These are phyloP conservation scores for Silene uniflora DNA, from an alignment of 148 eudicot genomes.

Conservation along the genomic window DNA sequence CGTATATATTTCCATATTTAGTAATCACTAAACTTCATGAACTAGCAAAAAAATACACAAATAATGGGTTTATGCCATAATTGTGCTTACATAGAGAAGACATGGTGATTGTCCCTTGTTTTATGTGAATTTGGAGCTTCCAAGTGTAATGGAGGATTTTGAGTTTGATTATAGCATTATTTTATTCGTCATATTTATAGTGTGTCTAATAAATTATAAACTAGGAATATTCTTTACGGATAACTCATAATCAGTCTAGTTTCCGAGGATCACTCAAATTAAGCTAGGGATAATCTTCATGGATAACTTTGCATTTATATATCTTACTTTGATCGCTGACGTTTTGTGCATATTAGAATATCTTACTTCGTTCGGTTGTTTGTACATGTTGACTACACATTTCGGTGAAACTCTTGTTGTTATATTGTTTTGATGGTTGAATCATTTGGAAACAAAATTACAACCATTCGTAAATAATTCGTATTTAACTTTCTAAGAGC, in stretches of 20 bases:
- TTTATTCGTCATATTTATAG: background rate
- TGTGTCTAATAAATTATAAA: background rate
- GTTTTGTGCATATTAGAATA: too few relatives aligned
- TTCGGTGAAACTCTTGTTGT: too few relatives aligned
- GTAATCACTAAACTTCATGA: background rate
- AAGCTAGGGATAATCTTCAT: conserved; percentile 3
- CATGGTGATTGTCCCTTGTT: conserved; percentile 13
- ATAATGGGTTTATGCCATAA: conserved; percentile 8
- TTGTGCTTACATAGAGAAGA: conserved; percentile 17
- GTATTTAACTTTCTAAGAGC: too few relatives aligned
- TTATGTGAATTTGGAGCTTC: background rate
- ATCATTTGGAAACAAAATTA: too few relatives aligned
- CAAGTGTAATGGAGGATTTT: background rate
- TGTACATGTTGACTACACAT: too few relatives aligned
- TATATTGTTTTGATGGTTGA: too few relatives aligned
- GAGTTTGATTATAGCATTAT: background rate
- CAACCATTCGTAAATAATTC: too few relatives aligned
- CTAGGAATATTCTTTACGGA: too few relatives aligned
- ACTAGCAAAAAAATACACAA: background rate
- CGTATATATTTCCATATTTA: too few relatives aligned
- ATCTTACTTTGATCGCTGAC: too few relatives aligned
- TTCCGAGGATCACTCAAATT: background rate
- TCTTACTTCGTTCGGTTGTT: too few relatives aligned
- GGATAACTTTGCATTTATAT: background rate
- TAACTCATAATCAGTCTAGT: background rate